Percentiles rank a stretch among this genome's conserved stretches.
phyloP scores from a whole-genome alignment of 192 early-diverging fungal genomes.

The Lobosporangium transversale region DNA sequence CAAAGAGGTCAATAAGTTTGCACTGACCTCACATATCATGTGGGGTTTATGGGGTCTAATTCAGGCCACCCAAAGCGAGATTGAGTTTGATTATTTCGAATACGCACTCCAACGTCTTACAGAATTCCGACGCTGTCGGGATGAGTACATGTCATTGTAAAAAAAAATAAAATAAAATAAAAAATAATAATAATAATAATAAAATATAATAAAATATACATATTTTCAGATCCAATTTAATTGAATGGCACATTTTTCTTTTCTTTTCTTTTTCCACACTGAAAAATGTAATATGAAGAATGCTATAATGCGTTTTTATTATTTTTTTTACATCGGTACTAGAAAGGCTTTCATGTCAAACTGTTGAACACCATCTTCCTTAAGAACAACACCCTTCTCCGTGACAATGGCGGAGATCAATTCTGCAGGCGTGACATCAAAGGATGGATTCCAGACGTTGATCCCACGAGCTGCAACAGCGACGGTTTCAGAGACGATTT shows the following conservation, averaged over 20 bases:
- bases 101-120: conserved; percentile 80
- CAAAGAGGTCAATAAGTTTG: conserved; percentile 56
- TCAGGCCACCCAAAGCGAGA: conserved; percentile 78
- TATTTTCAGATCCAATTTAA: neutral
- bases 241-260: neutral
- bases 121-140: conserved; percentile 73
- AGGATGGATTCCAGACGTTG: conserved; percentile 96
- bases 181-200: neutral
- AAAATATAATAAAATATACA: neutral
- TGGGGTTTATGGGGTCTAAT: conserved; percentile 88
- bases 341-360: conserved; percentile 67
- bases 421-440: conserved; percentile 91
- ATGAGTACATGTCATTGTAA: conserved; percentile 57
- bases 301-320: too few species aligned
- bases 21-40: conserved; percentile 67
- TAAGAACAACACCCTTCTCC: conserved; percentile 83
- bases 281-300: too few species aligned
- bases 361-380: conserved; percentile 53
- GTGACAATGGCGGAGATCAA: conserved; percentile 94
- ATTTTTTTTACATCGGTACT: conserved; percentile 10
- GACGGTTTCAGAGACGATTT: conserved; percentile 55
- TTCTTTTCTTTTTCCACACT: conserved; percentile 1
- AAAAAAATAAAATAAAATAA: neutral
- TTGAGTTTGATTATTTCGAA: conserved; percentile 80
- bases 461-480: conserved; percentile 86